phyloP scores from a whole-genome alignment of 352 stramenopile genomes.

The Phytophthora ohioensis region DNA sequence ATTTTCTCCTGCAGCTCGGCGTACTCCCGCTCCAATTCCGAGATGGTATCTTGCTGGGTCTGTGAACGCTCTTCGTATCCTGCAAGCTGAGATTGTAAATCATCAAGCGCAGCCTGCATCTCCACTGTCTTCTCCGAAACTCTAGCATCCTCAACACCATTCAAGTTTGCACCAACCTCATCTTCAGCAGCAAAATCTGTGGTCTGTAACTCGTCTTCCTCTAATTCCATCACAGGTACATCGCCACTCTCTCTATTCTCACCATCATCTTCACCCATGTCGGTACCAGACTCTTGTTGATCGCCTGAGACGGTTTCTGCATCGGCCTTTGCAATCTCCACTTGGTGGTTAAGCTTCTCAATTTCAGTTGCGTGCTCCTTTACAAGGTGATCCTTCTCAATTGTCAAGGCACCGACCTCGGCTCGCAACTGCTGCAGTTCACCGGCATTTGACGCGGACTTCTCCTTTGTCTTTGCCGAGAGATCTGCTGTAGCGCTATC shows the following conservation, averaged over 20 bases:
- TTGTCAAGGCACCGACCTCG: constrained; percentile 33
- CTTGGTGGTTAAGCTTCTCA: constrained; percentile 30
- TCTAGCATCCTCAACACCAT: constrained; percentile 2
- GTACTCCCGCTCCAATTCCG: constrained; percentile 21
- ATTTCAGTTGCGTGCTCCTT: constrained; percentile 32
- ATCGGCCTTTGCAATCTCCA: constrained; percentile 9
- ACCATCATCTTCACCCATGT: constrained; percentile 1
- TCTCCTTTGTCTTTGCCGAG: constrained; percentile 11
- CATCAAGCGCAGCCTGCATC: constrained; percentile 16
- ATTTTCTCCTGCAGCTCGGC: constrained; percentile 21
- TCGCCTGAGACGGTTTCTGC: not conserved
- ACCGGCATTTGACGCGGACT: constrained; percentile 36
- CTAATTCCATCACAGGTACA: constrained; percentile 35
- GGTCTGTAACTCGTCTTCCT: constrained; percentile 21
- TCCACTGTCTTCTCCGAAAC: constrained; percentile 10
- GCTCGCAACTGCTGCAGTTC: constrained; percentile 38
- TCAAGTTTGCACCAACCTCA: constrained; percentile 11
- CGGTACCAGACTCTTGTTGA: not conserved
- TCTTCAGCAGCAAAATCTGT: constrained; percentile 30
- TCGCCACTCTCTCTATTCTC: constrained; percentile 17
- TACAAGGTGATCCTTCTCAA: constrained; percentile 31
- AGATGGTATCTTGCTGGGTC: constrained; percentile 28
- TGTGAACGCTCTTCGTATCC: constrained; percentile 19
- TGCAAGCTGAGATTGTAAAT: constrained; percentile 16
- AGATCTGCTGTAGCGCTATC: constrained; percentile 10